A percentile compares a stretch with the other conserved stretches of the same genome.
Conservation (phyloP, 176 grass and related monocot genomes). For the Chloris gayana region DNA sequence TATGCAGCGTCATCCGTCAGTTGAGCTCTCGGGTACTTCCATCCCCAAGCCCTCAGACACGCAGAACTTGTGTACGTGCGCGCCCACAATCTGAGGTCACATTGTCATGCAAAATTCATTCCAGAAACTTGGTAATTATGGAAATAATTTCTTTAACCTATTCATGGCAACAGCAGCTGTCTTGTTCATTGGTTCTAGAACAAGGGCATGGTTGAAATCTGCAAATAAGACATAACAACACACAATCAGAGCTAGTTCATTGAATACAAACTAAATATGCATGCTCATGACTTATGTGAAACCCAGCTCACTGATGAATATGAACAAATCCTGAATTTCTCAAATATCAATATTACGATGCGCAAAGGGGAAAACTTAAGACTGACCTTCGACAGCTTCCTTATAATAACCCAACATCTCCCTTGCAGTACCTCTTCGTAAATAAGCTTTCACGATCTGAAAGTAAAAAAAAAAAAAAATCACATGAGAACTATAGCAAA, state of each 20-base stretch:
- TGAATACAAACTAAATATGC: not conserved
- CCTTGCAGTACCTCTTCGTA: slow-evolving; percentile 89
- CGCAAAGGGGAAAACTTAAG: slow-evolving; percentile 5
- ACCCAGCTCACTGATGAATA: slow-evolving; percentile 1
- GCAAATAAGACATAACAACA: slow-evolving; percentile 30
- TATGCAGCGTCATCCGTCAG: not conserved
- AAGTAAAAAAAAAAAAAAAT: slow-evolving; percentile 1
- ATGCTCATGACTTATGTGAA: not conserved
- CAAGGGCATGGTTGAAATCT: slow-evolving; percentile 97
- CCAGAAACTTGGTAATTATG: slow-evolving; percentile 39
- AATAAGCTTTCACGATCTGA: slow-evolving; percentile 96
- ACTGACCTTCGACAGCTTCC: slow-evolving; percentile 86
- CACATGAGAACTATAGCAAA: not conserved
- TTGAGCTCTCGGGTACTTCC: slow-evolving; percentile 21
- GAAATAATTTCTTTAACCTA: slow-evolving; percentile 89
- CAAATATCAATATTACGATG: not conserved
- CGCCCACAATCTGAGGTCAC: slow-evolving; percentile 2
- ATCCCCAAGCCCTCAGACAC: slow-evolving; percentile 14
- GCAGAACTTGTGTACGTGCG: slow-evolving; percentile 30
- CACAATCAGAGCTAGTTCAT: slow-evolving; percentile 6
- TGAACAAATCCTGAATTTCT: not conserved
- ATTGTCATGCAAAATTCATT: slow-evolving; percentile 21
- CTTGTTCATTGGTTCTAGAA: slow-evolving; percentile 96
- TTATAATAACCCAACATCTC: slow-evolving; percentile 96
- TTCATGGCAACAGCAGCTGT: slow-evolving; percentile 66